Conservation (phyloP, 805 yeast species). For the Komagataella mondaviorum region DNA sequence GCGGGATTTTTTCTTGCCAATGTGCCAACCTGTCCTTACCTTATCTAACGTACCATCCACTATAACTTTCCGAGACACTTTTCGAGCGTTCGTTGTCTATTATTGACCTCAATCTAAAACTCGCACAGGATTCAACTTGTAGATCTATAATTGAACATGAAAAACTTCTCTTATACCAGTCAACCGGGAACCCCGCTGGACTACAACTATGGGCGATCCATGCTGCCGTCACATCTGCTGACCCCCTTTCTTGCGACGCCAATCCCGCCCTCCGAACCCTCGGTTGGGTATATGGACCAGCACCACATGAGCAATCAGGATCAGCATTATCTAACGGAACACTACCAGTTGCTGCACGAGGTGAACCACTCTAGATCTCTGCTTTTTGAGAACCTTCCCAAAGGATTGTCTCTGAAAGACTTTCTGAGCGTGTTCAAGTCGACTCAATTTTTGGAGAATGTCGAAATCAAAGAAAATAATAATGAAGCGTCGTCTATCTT, state of each 20-base stretch:
- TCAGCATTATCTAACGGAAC: constrained; percentile 4
- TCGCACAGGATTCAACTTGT: neutral
- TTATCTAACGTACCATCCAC: neutral
- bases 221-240: constrained; percentile 50
- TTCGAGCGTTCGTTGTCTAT: neutral
- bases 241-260: constrained; percentile 45
- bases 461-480: neutral
- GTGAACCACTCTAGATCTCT: constrained; percentile 12
- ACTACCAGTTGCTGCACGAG: constrained; percentile 1
- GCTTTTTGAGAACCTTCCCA: constrained; percentile 9
- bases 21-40: neutral
- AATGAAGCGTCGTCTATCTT: constrained; percentile 4
- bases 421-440: constrained; percentile 32
- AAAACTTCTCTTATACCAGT: neutral
- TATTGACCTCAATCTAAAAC: neutral
- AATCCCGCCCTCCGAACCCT: constrained; percentile 4
- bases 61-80: neutral
- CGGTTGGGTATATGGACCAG: neutral
- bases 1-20: neutral
- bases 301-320: neutral
- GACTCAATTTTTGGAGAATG: constrained; percentile 28
- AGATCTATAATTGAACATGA: neutral
- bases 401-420: constrained; percentile 10
- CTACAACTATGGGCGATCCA: constrained; percentile 40
- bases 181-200: constrained; percentile 45